Conservation (phyloP, 179 eudicot genomes). For the Corrigiola litoralis region DNA sequence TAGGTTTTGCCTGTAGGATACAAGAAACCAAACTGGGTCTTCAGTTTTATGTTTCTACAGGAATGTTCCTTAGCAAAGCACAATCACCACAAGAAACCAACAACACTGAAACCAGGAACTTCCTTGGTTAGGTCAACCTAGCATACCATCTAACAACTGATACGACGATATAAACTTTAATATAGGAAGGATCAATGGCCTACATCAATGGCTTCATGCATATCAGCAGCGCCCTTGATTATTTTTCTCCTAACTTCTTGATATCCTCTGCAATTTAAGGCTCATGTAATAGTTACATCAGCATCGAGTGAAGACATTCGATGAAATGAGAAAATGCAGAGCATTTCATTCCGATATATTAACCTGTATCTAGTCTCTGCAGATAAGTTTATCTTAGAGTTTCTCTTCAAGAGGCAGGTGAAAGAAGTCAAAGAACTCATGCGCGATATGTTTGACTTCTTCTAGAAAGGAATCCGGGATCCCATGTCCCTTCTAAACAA, state of each 20-base stretch:
- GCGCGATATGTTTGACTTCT: slow-evolving; percentile 57
- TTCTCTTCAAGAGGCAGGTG: slow-evolving; percentile 75
- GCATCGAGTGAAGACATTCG: background rate
- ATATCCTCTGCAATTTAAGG: slow-evolving; percentile 67
- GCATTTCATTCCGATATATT: slow-evolving; percentile 2
- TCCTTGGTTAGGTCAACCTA: no score
- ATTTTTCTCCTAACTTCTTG: slow-evolving; percentile 77
- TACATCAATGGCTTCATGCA: slow-evolving; percentile 96
- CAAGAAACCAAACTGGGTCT: no score
- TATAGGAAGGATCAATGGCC: slow-evolving; percentile 22
- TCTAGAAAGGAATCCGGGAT: slow-evolving; percentile 60
- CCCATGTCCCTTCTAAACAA: slow-evolving; percentile 79
- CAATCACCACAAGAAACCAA: no score
- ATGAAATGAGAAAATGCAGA: background rate
- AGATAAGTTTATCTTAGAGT: slow-evolving; percentile 67
- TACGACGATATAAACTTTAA: background rate
- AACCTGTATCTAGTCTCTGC: slow-evolving; percentile 83
- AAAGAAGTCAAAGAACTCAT: slow-evolving; percentile 63
- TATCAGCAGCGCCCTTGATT: slow-evolving; percentile 88
- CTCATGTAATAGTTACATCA: background rate
- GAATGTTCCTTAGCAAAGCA: no score
- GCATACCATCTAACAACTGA: no score
- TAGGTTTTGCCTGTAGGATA: no score
- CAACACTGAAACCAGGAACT: no score
- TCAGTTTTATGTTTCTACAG: no score